These are phyloP conservation scores for Pseudogymnoascus sp. DNA, from an alignment of 2,329 filamentous ascomycete species.

Conservation along the genomic window DNA sequence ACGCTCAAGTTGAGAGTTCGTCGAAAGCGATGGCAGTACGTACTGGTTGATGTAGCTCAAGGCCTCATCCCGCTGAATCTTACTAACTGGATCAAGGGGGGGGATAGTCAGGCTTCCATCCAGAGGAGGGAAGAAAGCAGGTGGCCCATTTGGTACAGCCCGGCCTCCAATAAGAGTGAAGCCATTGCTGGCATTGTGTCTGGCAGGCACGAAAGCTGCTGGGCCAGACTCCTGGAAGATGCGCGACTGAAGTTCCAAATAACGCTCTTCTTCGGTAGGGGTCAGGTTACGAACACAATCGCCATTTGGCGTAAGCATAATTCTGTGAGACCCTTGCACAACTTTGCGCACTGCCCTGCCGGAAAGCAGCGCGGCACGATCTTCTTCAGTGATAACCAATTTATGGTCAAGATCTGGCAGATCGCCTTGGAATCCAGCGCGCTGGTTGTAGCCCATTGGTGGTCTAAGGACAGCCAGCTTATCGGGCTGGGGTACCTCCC, in stretches of 20 bases:
- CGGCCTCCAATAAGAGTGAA: conserved; percentile 59
- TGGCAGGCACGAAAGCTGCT: conserved; percentile 48
- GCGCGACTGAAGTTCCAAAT: conserved; percentile 58
- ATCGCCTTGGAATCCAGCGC: conserved; percentile 28
- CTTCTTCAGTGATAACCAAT: conserved; percentile 45
- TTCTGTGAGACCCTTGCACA: conserved; percentile 53
- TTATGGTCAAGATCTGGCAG: conserved; percentile 29
- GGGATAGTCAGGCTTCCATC: conserved; percentile 28
- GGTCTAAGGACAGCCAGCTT: conserved; percentile 37
- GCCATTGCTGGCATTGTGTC: conserved; percentile 48
- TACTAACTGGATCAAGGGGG: conserved; percentile 52
- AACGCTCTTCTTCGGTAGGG: conserved; percentile 61
- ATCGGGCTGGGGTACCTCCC: conserved; percentile 30
- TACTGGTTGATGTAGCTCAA: conserved; percentile 65
- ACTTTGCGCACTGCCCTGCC: conserved; percentile 55
- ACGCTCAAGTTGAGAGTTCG: conserved; percentile 29
- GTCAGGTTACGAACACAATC: conserved; percentile 68
- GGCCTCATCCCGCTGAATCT: conserved; percentile 60
- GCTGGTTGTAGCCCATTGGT: conserved; percentile 26
- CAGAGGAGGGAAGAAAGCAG: conserved; percentile 51
- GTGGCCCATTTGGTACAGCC: conserved; percentile 56
- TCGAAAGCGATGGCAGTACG: conserved; percentile 44
- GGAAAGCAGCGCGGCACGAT: conserved; percentile 47
- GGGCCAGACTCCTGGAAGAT: conserved; percentile 48
- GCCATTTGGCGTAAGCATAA: conserved; percentile 69